phyloP scores from a whole-genome alignment of 768 basidiomycete genomes.

The Amanita muscaria region DNA sequence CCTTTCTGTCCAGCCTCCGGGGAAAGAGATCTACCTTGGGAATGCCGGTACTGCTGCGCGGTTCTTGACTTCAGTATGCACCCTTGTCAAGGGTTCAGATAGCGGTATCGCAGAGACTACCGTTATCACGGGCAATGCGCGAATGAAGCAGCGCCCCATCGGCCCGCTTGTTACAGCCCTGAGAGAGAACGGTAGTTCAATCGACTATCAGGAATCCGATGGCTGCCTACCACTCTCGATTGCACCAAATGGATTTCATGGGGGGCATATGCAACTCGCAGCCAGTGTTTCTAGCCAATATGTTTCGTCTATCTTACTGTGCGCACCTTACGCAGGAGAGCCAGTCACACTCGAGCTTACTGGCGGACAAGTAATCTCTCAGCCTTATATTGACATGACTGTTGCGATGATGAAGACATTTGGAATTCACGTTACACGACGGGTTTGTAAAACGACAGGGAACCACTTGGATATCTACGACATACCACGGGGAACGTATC shows the following conservation, averaged over 20 bases:
- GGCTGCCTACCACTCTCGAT: slow-evolving; percentile 90
- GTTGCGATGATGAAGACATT: slow-evolving; percentile 96
- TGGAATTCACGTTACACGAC: slow-evolving; percentile 67
- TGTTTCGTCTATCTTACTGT: slow-evolving; percentile 93
- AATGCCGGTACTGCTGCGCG: slow-evolving; percentile 98
- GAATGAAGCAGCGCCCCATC: slow-evolving; percentile 98
- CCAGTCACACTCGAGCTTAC: slow-evolving; percentile 84
- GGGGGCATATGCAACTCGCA: slow-evolving; percentile 76
- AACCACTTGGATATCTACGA: slow-evolving; percentile 71
- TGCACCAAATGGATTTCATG: slow-evolving; percentile 72
- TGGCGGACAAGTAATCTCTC: slow-evolving; percentile 94
- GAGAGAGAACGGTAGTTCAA: slow-evolving; percentile 64
- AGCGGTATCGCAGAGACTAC: slow-evolving; percentile 41
- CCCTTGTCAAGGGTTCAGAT: slow-evolving; percentile 55
- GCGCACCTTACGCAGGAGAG: slow-evolving; percentile 85
- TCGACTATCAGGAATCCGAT: slow-evolving; percentile 68
- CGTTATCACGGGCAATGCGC: slow-evolving; percentile 90
- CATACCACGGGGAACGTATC: slow-evolving; percentile 75
- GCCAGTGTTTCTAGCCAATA: slow-evolving; percentile 97
- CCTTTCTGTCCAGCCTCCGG: slow-evolving; percentile 66
- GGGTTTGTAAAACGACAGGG: slow-evolving; percentile 50
- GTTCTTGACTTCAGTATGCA: slow-evolving; percentile 94
- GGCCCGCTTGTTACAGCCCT: slow-evolving; percentile 92
- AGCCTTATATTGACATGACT: slow-evolving; percentile 99
- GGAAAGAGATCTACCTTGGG: slow-evolving; percentile 88